Evolutionary conservation across 345 rosid species (phyloP).

Genomic region (Ceriops zippeliana): DNA sequence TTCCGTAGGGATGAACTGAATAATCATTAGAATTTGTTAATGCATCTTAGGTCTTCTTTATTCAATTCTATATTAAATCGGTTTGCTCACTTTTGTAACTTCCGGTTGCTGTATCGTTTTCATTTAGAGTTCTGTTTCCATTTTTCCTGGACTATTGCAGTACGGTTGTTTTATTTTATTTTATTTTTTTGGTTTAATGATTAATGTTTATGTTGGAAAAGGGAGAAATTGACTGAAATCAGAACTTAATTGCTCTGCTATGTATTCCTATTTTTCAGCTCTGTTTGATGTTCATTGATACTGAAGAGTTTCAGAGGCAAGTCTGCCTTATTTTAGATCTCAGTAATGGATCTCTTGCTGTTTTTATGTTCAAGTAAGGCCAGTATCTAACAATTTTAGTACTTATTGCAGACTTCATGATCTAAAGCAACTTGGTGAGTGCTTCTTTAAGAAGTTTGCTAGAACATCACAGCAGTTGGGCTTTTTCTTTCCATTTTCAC

Average conservation of each 20-base stretch:
- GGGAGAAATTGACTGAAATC: not conserved
- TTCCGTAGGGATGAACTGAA: too few species aligned
- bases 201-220: not conserved
- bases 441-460: not conserved
- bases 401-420: slow-evolving; percentile 28
- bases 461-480: not conserved
- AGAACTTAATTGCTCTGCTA: not conserved
- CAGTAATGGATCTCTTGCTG: not conserved
- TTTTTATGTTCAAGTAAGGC: not conserved
- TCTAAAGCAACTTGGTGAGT: slow-evolving; percentile 33
- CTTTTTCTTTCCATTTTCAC: not conserved
- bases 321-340: not conserved
- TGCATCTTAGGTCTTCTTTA: too few species aligned
- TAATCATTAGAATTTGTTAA: too few species aligned
- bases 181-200: too few species aligned
- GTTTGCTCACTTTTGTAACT: too few species aligned
- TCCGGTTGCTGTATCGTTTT: too few species aligned
- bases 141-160: too few species aligned
- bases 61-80: too few species aligned
- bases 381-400: slow-evolving; percentile 4
- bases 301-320: slow-evolving; percentile 37
- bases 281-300: slow-evolving; percentile 30
- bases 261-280: slow-evolving; percentile 19
- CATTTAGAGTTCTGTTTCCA: too few species aligned
- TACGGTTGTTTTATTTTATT: too few species aligned